Conservation (phyloP, 805 yeast species). For the Yarrowia bubula region DNA sequence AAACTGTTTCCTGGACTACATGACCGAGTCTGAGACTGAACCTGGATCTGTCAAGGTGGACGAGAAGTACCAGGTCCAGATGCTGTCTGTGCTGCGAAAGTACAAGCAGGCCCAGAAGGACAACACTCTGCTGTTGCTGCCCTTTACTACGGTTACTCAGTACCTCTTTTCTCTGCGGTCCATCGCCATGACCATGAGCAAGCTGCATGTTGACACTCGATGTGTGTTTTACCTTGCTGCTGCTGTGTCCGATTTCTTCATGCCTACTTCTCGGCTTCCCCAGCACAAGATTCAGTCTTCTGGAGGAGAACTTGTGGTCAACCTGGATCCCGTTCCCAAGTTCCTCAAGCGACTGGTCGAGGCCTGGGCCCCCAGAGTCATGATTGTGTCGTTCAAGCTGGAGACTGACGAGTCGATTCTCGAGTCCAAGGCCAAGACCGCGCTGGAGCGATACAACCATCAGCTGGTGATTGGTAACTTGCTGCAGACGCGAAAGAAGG, state of each 20-base stretch:
- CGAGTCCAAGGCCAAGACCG: constrained; percentile 70
- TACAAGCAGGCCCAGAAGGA: constrained; percentile 48
- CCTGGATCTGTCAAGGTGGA: constrained; percentile 53
- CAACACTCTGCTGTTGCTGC: constrained; percentile 62
- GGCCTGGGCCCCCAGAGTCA: constrained; percentile 91
- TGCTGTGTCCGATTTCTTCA: constrained; percentile 94
- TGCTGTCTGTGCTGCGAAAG: constrained; percentile 59
- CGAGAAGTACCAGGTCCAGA: constrained; percentile 55
- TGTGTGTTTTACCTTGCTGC: constrained; percentile 84
- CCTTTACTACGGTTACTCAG: constrained; percentile 94
- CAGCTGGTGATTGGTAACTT: constrained; percentile 93
- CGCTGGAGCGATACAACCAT: constrained; percentile 82
- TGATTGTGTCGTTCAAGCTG: constrained; percentile 90
- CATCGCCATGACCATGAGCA: constrained; percentile 58
- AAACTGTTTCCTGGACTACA: constrained; percentile 79
- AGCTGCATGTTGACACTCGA: constrained; percentile 42
- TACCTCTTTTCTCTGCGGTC: constrained; percentile 79
- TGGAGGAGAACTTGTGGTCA: constrained; percentile 72
- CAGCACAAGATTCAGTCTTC: constrained; percentile 93
- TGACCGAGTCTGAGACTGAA: constrained; percentile 49
- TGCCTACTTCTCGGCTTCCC: constrained; percentile 81
- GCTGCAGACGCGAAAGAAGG: constrained; percentile 80
- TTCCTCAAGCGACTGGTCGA: constrained; percentile 84
- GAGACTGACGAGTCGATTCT: constrained; percentile 80
- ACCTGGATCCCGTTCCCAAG: constrained; percentile 94